Evolutionary conservation across 2,329 filamentous ascomycete genomes (phyloP), one percentile per base, ranked within the genome.

Genomic region (Ceratocystis destructans): DNA sequence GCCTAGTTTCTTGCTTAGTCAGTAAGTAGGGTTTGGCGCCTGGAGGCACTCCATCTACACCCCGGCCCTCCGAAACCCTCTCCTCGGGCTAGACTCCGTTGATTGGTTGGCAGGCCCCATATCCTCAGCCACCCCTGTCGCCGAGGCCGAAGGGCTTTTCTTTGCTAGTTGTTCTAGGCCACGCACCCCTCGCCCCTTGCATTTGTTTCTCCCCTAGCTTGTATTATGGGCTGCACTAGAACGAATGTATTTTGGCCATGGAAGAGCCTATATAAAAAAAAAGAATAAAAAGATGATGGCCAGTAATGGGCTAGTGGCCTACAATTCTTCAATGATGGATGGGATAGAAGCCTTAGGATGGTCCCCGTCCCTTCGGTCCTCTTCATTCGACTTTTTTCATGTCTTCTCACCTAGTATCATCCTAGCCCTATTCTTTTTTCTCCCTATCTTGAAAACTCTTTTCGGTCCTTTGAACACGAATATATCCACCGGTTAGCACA

Each of bases 1-100:
- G 17, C 28, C 28, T 33, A n/a, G 55, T 31, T 59, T 5, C 55
- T 33, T 59, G 55, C 55, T 59, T 59, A 59, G 55, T 59, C 55
- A 59, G 31, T 25, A 12, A 59, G 31, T 25, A 12, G 10, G 10
- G 46, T 22, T 48, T 48, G 20, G 17, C 20, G 20, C 22, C 48
- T 53, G 25, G 48, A 15, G 6, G 8, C 25, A 28, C 48, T 57
- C 53, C 28, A 57, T 57, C n/a, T 33, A 57, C 53, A 57, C 28
- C 53, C 53, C 25, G 53, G 53, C 53, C 48, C 48, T 53, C 48
- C 48, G 48, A 53, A 53, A 15, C 48, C 48, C 53, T 57, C 33
- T 33, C 28, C n/a, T 33, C 53, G 22, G 22, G 8, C 25, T 57
- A 31, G 12, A 6, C 28, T 20, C 22, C 28, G 28, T 37, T 59